Conservation (phyloP, 1,284 basidiomycete genomes). For the Volvariella volvacea region DNA sequence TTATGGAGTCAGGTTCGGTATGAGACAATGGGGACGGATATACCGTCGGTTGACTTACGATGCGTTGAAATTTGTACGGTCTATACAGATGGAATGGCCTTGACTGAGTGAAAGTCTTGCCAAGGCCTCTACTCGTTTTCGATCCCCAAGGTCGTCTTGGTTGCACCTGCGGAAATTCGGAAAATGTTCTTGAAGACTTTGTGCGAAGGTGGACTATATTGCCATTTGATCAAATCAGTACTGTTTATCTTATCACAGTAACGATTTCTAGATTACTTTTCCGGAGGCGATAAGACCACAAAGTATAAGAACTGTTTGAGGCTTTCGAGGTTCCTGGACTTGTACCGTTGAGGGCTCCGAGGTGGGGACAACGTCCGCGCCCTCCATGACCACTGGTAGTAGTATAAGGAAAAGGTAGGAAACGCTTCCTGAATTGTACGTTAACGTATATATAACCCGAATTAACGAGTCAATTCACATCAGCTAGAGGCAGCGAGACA, state of each 20-base stretch:
- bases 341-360: too few relatives aligned
- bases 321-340: slow-evolving; percentile 20
- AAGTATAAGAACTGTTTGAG: slow-evolving; percentile 52
- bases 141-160: slow-evolving; percentile 58
- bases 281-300: slow-evolving; percentile 66
- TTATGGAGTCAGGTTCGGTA: too few relatives aligned
- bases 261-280: slow-evolving; percentile 39
- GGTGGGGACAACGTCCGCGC: too few relatives aligned
- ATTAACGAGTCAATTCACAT: too few relatives aligned
- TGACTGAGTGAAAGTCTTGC: slow-evolving; percentile 41
- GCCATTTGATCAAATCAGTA: neutral
- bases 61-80: slow-evolving; percentile 65
- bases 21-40: neutral
- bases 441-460: too few relatives aligned
- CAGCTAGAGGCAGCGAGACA: too few relatives aligned
- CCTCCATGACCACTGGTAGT: too few relatives aligned
- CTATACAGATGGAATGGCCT: slow-evolving; percentile 64
- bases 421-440: too few relatives aligned
- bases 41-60: slow-evolving; percentile 33
- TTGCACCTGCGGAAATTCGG: slow-evolving; percentile 60
- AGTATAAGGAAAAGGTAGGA: too few relatives aligned
- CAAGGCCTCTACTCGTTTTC: slow-evolving; percentile 50
- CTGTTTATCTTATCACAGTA: neutral
- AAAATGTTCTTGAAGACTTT: slow-evolving; percentile 49
- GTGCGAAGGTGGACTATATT: slow-evolving; percentile 66